Evolutionary conservation across 2,329 filamentous ascomycete species (phyloP), one percentile per base, ranked within the genome.

Genomic region (Venturia aucupariae): DNA sequence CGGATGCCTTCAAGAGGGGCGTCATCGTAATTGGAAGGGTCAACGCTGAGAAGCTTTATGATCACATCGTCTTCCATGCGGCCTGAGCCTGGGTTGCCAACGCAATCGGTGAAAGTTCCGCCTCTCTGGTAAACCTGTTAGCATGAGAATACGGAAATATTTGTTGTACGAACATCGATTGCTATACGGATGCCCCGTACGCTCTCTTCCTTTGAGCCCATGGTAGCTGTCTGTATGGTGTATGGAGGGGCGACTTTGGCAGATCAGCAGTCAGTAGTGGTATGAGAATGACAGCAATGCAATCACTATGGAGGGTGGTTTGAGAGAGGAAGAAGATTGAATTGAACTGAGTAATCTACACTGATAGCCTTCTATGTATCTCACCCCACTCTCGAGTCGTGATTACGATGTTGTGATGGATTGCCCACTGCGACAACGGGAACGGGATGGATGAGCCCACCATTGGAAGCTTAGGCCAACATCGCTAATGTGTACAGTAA

Each of bases 81-180:
- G 22, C 82, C 89, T 68, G 81, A 87, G 70, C 83, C 86, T 5
- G 89, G 84, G 70, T 92, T 93, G 68, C 90, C 91, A 24, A 96
- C 89, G 72, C 91, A 96, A 77, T 96, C 92, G 46, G 92, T 96
- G 74, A 96, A 96, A 35, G 92, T 96, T 65, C 92, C 92, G 68
- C 92, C 92, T 67, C 92, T 87, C 77, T 87, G 73, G 68, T 30
- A 19, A 46, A 55, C 35, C 42, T 60, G 51, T 59, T 60, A 57
- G 15, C 61, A 38, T 41, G 61, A 39, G 42, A 46, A 57, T 22
- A 7, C 41, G 63, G 69, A 41, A 68, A 24, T 46, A 42, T 2
- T 22, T 35, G 38, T 24, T 35, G n/a, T 46, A 27, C 67, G 24
- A 51, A 77, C 75, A 64, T 82, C 80, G 67, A 92, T 92, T 68